Base-by-base conservation (phyloP, 495 filamentous ascomycete species). In the Penicillium nucicola region DNA sequence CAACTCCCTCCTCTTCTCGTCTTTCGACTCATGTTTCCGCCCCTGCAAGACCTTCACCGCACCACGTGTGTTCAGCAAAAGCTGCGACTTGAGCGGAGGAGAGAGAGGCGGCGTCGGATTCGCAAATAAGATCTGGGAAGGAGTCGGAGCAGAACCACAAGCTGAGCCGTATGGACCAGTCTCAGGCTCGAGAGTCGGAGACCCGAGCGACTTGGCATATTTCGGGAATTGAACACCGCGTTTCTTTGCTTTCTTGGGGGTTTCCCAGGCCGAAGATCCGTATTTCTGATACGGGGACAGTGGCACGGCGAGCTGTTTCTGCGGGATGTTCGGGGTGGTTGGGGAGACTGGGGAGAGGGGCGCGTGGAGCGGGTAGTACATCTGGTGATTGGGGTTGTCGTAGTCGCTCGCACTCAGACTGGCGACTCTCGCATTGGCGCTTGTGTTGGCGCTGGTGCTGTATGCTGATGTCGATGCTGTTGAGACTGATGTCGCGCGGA, bases 271-370 rank as follows among this genome's bases (percentile, higher is more conserved):
- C 1, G 68, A 52, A 0, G 71, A 30, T 3, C 69, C 70, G 35
- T 71, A 62, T 39, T 66, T 66, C 39, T 74, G 73, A 30, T 74
- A 74, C 3, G 67, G 50, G 0, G 66, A 60, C 9, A 69, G 45
- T 1, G 68, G 70, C 1, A 72, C 66, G 1, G 70, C 69, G 1
- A 62, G 64, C 18, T 66, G 61, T 42, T 68, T 67, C 9, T 54
- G 60, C 0, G 47, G 50, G 0, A 55, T 41, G 23, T 30, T 47
- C 9, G 45, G 50, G 8, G 35, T 28, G 2, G 5, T 52, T 45
- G 53, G 42, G 41, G 25, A 50, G 30, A 12, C 42, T 57, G 13
- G 62, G 39, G 33, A 53, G 37, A 23, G 56, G 53, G 28, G 65
- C 6, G 25, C 7, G 25, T 28, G 25, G 37, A 23, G 56, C 51